Percentiles rank a stretch among this genome's conserved stretches.
phyloP scores from a whole-genome alignment of 768 basidiomycete species.

The Bullera alba region DNA sequence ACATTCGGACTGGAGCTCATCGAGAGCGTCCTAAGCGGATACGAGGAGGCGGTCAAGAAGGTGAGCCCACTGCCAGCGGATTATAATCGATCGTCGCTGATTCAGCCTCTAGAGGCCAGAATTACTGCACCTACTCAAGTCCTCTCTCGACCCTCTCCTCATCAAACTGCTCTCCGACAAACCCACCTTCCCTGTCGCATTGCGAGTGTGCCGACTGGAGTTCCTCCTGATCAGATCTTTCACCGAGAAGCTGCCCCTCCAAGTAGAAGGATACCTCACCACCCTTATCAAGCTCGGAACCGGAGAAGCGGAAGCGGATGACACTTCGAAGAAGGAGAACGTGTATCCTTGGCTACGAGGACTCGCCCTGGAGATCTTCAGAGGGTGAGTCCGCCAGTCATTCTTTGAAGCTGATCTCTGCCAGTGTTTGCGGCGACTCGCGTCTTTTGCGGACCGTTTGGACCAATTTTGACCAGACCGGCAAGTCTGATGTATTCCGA shows the following conservation, averaged over 20 bases:
- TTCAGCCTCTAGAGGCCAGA: conserved; percentile 62
- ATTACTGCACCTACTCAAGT: conserved; percentile 73
- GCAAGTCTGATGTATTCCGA: conserved; percentile 39
- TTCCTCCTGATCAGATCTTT: conserved; percentile 91
- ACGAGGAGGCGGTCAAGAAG: conserved; percentile 51
- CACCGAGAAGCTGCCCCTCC: conserved; percentile 66
- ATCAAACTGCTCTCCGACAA: conserved; percentile 80
- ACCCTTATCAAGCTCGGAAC: conserved; percentile 49
- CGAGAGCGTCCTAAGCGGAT: conserved; percentile 74
- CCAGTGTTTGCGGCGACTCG: conserved; percentile 40
- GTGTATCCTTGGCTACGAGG: conserved; percentile 78
- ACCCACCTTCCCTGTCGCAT: conserved; percentile 68
- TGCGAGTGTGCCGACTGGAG: conserved; percentile 86
- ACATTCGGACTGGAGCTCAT: conserved; percentile 96
- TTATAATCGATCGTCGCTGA: not conserved
- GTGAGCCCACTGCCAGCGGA: conserved; percentile 47
- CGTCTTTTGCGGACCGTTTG: conserved; percentile 30
- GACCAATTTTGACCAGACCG: conserved; percentile 24
- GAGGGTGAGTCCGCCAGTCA: conserved; percentile 51
- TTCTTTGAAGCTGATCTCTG: not conserved
- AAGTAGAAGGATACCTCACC: conserved; percentile 79
- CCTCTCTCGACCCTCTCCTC: conserved; percentile 82
- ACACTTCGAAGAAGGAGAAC: conserved; percentile 17
- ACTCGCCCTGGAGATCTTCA: conserved; percentile 82
- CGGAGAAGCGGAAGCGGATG: conserved; percentile 44